Evolutionary conservation across 2,329 filamentous ascomycete genomes (phyloP).

Genomic region (Calonectria leucothoes): DNA sequence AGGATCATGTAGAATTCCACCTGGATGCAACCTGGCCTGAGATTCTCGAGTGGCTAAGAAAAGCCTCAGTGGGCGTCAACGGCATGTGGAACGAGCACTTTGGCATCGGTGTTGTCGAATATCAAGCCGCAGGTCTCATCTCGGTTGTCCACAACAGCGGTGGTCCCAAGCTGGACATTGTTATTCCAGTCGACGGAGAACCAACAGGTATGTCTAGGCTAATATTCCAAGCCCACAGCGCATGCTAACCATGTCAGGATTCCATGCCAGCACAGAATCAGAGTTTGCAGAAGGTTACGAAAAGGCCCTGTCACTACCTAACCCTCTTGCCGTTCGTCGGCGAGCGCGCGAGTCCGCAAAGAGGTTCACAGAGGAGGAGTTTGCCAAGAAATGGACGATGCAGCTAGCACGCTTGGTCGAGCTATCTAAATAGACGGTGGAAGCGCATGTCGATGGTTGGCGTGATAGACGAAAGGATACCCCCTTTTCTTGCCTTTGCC

Average conservation of each 20-base stretch:
- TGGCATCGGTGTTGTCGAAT: conserved; percentile 97
- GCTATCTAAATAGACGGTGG: conserved; percentile 44
- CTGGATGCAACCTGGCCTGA: conserved; percentile 91
- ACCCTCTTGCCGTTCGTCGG: conserved; percentile 79
- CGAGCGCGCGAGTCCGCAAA: conserved; percentile 82
- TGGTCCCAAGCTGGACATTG: conserved; percentile 93
- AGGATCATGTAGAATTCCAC: conserved; percentile 86
- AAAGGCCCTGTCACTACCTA: conserved; percentile 77
- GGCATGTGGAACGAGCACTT: conserved; percentile 99
- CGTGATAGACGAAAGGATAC: conserved; percentile 52
- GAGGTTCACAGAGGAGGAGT: conserved; percentile 89
- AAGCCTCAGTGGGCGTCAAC: conserved; percentile 88
- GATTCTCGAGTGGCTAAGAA: conserved; percentile 82
- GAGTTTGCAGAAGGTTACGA: conserved; percentile 87
- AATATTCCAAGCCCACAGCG: background rate
- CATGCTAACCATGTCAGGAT: conserved; percentile 64
- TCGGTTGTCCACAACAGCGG: conserved; percentile 94
- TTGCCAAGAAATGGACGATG: conserved; percentile 80
- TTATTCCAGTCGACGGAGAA: conserved; percentile 80
- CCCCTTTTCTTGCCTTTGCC: conserved; percentile 39
- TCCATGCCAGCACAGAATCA: conserved; percentile 81
- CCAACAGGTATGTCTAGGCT: conserved; percentile 72
- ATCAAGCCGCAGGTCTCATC: conserved; percentile 93
- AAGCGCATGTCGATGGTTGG: conserved; percentile 24
- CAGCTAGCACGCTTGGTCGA: conserved; percentile 80